Conservation (phyloP, 257 asterid genomes). For the Solanum rostratum region DNA sequence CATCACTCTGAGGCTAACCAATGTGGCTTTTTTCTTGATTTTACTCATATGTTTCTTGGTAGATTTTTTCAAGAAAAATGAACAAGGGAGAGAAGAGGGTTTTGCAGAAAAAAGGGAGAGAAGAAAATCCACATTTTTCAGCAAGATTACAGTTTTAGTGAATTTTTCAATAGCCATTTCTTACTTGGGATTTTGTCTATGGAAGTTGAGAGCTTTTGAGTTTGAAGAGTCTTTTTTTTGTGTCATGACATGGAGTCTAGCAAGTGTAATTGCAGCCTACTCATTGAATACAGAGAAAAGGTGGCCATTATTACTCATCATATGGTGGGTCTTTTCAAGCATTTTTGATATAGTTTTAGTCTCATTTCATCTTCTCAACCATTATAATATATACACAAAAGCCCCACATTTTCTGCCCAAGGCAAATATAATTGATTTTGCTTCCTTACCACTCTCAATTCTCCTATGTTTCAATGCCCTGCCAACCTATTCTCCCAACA, state of each 20-base stretch:
- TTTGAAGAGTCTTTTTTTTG: conserved; percentile 22
- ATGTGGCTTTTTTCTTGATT: conserved; percentile 34
- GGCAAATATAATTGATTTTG: conserved; percentile 29
- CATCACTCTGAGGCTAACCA: conserved; percentile 24
- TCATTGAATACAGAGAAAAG: conserved; percentile 17
- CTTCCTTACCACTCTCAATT: conserved; percentile 38
- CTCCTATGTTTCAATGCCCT: conserved; percentile 33
- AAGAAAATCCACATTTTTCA: not conserved
- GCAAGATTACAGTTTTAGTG: conserved; percentile 28
- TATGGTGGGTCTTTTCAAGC: conserved; percentile 61
- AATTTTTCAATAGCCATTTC: conserved; percentile 24
- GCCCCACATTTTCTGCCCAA: conserved; percentile 25
- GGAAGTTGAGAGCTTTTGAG: conserved; percentile 7
- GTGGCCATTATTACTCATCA: conserved; percentile 56
- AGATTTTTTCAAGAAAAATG: conserved; percentile 15
- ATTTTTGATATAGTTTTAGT: conserved; percentile 16
- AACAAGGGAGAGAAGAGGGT: not conserved
- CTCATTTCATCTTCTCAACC: conserved; percentile 14
- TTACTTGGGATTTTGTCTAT: conserved; percentile 31
- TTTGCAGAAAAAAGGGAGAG: conserved; percentile 12
- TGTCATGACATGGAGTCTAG: conserved; percentile 41
- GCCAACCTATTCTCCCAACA: not conserved
- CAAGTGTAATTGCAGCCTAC: conserved; percentile 28
- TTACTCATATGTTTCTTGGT: conserved; percentile 36
- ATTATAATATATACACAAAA: conserved; percentile 1